Evolutionary conservation across 257 asterid genomes (phyloP).

Genomic region (Phtheirospermum japonicum): DNA sequence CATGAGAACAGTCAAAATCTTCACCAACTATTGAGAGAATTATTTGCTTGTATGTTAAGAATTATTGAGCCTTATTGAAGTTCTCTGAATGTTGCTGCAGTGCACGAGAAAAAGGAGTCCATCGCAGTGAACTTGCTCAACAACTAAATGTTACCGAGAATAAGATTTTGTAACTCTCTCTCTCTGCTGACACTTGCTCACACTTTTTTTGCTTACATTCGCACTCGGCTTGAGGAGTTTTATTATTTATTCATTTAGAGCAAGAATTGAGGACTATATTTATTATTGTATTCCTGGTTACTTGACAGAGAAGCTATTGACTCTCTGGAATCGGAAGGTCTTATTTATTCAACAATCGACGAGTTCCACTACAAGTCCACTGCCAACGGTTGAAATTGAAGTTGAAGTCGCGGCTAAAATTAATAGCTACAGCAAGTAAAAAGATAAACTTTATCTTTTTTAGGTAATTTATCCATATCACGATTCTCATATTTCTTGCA

Average conservation of each 20-base stretch:
- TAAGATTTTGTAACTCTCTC: slow-evolving; percentile 49
- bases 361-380: slow-evolving; percentile 74
- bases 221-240: not conserved
- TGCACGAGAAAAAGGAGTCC: slow-evolving; percentile 53
- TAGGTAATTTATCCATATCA: too few relatives aligned
- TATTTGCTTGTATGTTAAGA: not conserved
- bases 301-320: slow-evolving; percentile 61
- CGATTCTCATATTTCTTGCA: too few relatives aligned
- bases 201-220: not conserved
- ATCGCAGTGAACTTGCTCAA: slow-evolving; percentile 51
- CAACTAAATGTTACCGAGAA: slow-evolving; percentile 51
- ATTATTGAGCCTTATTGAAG: slow-evolving; percentile 5
- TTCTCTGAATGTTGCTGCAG: slow-evolving; percentile 46
- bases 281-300: slow-evolving; percentile 22
- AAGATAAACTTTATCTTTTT: not conserved
- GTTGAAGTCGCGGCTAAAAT: not conserved
- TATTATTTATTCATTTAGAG: not conserved
- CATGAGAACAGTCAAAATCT: not conserved
- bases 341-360: slow-evolving; percentile 65
- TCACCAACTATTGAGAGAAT: not conserved
- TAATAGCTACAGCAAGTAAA: not conserved
- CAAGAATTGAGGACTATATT: not conserved
- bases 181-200: not conserved
- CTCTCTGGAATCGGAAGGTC: slow-evolving; percentile 62
- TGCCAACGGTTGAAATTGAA: slow-evolving; percentile 17